Evolutionary conservation across 352 stramenopile genomes (phyloP), one percentile per base, ranked within the genome.

Genomic region (Pythium rhizo-oryzae): DNA sequence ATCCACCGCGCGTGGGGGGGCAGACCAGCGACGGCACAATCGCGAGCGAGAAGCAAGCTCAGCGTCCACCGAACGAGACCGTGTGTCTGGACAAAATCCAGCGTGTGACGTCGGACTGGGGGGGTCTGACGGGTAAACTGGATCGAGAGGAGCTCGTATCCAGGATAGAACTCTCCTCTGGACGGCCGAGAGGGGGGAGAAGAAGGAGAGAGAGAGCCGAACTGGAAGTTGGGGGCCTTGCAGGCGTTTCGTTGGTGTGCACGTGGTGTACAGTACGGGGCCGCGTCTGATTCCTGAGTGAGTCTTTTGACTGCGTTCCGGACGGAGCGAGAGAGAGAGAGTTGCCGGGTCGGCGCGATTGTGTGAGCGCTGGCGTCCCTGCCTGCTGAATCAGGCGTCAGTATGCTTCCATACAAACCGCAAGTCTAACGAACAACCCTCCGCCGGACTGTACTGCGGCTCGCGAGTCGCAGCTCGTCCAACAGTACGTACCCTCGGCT

Each of bases 261-360:
- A 63, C 57, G n/a, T 63, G 43, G 57, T 63, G 57, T 63, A 63
- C 57, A 50, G 57, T 63, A 51, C 57, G 21, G 35, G 51, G 25
- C 49, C 30, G 43, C 44, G 57, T 63, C 57, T 63, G 57, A 63
- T 63, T 63, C 57, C 43, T 54, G 57, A 55, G 56, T 62, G 56
- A 55, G 56, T 62, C 41, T 44, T 12, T 52, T 52, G 39, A 46
- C 39, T 13, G 39, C 5, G 15, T 19, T 46, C 39, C 15, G 39
- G 39, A 46, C 39, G 11, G 15, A 46, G 18, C n/a, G n/a, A n/a
- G n/a, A n/a, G n/a, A n/a, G n/a, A 46, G 39, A 46, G 39, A 46
- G 25, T 55, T 63, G 43, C 19, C 25, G 16, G 44, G 41, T 63
- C 57, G 41, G 25, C 43, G 44, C 43, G 25, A 23, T 46, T 46